Conservation (phyloP, 495 filamentous ascomycete species). For the Evansstolkia leycettana region DNA sequence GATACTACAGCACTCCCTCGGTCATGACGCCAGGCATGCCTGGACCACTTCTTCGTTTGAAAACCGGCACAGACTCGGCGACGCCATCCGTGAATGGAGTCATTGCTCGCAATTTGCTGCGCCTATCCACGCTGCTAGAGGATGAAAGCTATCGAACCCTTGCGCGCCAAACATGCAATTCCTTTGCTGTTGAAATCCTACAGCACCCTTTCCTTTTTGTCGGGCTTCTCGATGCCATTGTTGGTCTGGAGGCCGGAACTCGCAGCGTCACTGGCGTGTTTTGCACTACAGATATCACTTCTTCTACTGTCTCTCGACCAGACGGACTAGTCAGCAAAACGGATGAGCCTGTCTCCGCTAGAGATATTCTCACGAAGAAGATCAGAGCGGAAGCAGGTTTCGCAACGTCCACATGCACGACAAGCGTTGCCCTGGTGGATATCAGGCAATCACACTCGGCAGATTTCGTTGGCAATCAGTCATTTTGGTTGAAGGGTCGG, state of each 20-base stretch:
- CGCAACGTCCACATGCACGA: slow-evolving; percentile 24
- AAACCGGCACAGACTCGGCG: slow-evolving; percentile 85
- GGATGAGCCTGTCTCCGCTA: slow-evolving; percentile 20
- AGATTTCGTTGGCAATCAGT: slow-evolving; percentile 36
- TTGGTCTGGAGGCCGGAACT: slow-evolving; percentile 52
- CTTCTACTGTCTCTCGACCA: slow-evolving; percentile 4
- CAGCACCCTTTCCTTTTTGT: slow-evolving; percentile 87
- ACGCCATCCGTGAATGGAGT: slow-evolving; percentile 83
- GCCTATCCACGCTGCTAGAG: slow-evolving; percentile 58
- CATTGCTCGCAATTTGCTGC: slow-evolving; percentile 70
- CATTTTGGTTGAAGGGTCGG: slow-evolving; percentile 40
- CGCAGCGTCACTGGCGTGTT: slow-evolving; percentile 31
- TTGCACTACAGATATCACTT: slow-evolving; percentile 15
- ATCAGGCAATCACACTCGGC: slow-evolving; percentile 31
- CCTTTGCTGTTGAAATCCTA: slow-evolving; percentile 81
- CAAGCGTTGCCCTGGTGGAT: slow-evolving; percentile 26
- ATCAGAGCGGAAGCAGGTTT: slow-evolving; percentile 26
- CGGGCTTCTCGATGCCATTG: slow-evolving; percentile 62
- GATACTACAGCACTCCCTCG: slow-evolving; percentile 77
- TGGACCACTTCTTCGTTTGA: slow-evolving; percentile 74
- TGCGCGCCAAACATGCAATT: slow-evolving; percentile 62
- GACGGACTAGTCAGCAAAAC: slow-evolving; percentile 13
- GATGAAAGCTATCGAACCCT: slow-evolving; percentile 49
- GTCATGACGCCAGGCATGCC: slow-evolving; percentile 52
- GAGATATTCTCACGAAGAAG: slow-evolving; percentile 25